Base-by-base conservation (phyloP, 768 basidiomycete genomes). In the Boletus reticulatus region DNA sequence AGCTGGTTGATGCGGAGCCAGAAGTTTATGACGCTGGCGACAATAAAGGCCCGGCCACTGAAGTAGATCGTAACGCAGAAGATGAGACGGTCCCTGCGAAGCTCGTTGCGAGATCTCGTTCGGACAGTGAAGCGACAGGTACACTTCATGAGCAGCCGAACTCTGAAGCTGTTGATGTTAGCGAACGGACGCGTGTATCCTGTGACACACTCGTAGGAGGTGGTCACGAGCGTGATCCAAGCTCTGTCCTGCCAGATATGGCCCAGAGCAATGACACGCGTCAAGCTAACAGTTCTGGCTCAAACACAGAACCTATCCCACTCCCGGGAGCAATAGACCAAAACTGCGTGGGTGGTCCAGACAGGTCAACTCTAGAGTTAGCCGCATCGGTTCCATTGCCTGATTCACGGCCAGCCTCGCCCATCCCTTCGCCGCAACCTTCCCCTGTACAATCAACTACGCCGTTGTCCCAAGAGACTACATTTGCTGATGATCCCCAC, bases 1-100 rank as follows among this genome's bases (percentile, higher is more conserved):
- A 78, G n/a, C 67, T 89, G 6, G 49, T 66, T 43, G 64, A 70
- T 48, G 43, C 45, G 9, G 62, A 61, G 10, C 48, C 45, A 5
- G 61, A 58, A 24, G 17, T 20, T 10, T 27, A 22, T 14, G 31
- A 32, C 31, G 11, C 42, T 36, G n/a, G 24, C 13, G 14, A 38
- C 27, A 14, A 41, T 17, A 34, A 43, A 44, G 29, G 3, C 37
- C 27, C 12, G 8, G n/a, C 22, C 20, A 34, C 10, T 10, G 48
- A 54, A 29, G 44, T 20, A n/a, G 42, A 36, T 43, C 27, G 14
- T 32, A 17, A 19, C 17, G 22, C 46, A 34, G 57, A 57, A 29
- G 44, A 38, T 8, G 48, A 22, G 37, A 46, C 14, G 19, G 29
- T 16, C 31, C 34, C 43, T 17, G 39, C 6, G 16, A 32, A 29